Evolutionary conservation across 2,329 filamentous ascomycete species (phyloP).

Genomic region (Cladosporium sp.): DNA sequence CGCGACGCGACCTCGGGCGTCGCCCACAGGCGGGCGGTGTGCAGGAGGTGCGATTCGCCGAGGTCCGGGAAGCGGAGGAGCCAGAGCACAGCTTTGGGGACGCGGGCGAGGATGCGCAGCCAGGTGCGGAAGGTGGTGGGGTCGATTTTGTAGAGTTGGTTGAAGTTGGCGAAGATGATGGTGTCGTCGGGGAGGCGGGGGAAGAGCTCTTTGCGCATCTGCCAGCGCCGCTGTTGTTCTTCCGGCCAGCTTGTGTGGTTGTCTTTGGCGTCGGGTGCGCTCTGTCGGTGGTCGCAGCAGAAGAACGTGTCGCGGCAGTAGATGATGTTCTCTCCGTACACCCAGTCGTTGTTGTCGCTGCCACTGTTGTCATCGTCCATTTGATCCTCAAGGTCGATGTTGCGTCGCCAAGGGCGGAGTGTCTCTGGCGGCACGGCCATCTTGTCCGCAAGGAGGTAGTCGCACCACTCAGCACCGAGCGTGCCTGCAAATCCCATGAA

Average conservation of each 20-base stretch:
- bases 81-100: slow-evolving; percentile 90
- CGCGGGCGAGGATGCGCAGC: slow-evolving; percentile 80
- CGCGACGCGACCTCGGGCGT: slow-evolving; percentile 78
- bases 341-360: slow-evolving; percentile 66
- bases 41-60: slow-evolving; percentile 78
- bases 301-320: slow-evolving; percentile 96
- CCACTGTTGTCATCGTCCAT: slow-evolving; percentile 61
- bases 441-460: slow-evolving; percentile 88
- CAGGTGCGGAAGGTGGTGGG: slow-evolving; percentile 94
- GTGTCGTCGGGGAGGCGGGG: slow-evolving; percentile 75
- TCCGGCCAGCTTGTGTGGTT: slow-evolving; percentile 71
- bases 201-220: slow-evolving; percentile 90
- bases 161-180: slow-evolving; percentile 96
- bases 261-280: slow-evolving; percentile 68
- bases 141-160: slow-evolving; percentile 99
- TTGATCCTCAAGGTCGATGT: slow-evolving; percentile 67
- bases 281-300: slow-evolving; percentile 95
- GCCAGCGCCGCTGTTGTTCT: slow-evolving; percentile 78
- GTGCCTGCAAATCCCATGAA: slow-evolving; percentile 99
- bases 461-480: slow-evolving; percentile 95
- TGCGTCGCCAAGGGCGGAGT: slow-evolving; percentile 72
- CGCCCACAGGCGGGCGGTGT: slow-evolving; percentile 79
- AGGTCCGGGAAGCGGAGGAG: slow-evolving; percentile 94
- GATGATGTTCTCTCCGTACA: slow-evolving; percentile 95
- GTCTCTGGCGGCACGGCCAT: slow-evolving; percentile 81